phyloP scores from a whole-genome alignment of 108 stramenopile species.

The Epipyxis sp. region DNA sequence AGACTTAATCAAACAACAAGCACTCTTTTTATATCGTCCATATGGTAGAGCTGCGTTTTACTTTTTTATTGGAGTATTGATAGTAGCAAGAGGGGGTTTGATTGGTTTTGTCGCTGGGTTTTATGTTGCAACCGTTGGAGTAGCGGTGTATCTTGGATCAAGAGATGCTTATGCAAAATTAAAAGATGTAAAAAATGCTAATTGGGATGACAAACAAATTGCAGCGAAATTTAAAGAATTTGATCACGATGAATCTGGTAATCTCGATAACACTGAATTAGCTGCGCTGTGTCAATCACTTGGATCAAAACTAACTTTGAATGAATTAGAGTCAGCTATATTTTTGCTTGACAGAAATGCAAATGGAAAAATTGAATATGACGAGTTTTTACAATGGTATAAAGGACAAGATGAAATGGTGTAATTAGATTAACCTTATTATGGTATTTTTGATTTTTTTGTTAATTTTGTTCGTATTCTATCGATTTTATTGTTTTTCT shows the following conservation, averaged over 20 bases:
- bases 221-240: not conserved
- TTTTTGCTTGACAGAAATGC: conserved; percentile 34
- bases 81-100: not conserved
- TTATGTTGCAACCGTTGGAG: not conserved
- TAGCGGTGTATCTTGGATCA: not conserved
- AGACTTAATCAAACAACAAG: not conserved
- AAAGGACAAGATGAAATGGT: not conserved
- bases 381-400: conserved; percentile 22
- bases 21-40: conserved; percentile 18
- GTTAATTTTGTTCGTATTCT: too few species aligned
- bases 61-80: conserved; percentile 6
- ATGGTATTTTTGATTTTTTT: too few species aligned
- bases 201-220: not conserved
- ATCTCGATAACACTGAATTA: not conserved
- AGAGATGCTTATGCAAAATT: not conserved
- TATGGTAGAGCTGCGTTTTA: conserved; percentile 26
- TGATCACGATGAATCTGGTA: conserved; percentile 24
- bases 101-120: not conserved
- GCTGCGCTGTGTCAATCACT: not conserved
- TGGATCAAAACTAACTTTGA: conserved; percentile 9
- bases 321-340: conserved; percentile 31
- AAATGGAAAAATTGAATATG: conserved; percentile 30
- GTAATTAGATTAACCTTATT: too few species aligned
- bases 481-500: too few species aligned
- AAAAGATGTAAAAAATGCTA: not conserved